phyloP scores from a whole-genome alignment of 2,329 filamentous ascomycete genomes.

The Zymoseptoria tritici region DNA sequence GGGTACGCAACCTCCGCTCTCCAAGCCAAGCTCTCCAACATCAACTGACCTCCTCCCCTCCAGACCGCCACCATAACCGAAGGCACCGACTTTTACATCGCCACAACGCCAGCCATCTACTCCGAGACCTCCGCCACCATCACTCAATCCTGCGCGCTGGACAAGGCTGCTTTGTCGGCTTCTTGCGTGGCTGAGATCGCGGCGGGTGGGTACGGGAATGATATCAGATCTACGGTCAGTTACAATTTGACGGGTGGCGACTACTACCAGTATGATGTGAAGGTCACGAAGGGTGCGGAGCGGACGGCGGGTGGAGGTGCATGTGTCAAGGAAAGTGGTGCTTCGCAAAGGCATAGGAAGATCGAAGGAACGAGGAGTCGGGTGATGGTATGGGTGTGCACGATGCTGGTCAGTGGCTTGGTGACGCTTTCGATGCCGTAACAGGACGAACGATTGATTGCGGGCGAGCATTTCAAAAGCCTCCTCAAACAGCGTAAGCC shows the following conservation, averaged over 20 bases:
- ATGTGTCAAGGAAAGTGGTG: slow-evolving; percentile 9
- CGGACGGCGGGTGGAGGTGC: slow-evolving; percentile 12
- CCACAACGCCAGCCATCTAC: slow-evolving; percentile 18
- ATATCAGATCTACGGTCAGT: slow-evolving; percentile 13
- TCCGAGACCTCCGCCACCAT: slow-evolving; percentile 19
- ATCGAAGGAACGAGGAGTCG: background rate
- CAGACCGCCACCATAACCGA: slow-evolving; percentile 20
- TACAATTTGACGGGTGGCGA: slow-evolving; percentile 16
- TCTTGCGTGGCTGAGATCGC: slow-evolving; percentile 16
- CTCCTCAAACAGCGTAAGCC: no score
- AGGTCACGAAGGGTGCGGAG: slow-evolving; percentile 14
- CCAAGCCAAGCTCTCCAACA: background rate
- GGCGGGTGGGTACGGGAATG: slow-evolving; percentile 9
- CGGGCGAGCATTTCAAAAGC: no score
- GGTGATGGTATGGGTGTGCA: background rate
- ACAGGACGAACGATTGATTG: background rate
- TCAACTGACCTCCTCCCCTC: background rate
- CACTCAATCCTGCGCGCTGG: slow-evolving; percentile 17
- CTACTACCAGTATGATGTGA: slow-evolving; percentile 18
- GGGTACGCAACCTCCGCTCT: slow-evolving; percentile 2
- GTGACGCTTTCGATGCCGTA: background rate
- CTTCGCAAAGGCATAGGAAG: background rate
- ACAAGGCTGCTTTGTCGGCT: slow-evolving; percentile 10
- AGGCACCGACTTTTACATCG: slow-evolving; percentile 16
- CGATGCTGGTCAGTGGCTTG: background rate